Conservation (phyloP, 257 asterid genomes). For the Petrea volubilis region DNA sequence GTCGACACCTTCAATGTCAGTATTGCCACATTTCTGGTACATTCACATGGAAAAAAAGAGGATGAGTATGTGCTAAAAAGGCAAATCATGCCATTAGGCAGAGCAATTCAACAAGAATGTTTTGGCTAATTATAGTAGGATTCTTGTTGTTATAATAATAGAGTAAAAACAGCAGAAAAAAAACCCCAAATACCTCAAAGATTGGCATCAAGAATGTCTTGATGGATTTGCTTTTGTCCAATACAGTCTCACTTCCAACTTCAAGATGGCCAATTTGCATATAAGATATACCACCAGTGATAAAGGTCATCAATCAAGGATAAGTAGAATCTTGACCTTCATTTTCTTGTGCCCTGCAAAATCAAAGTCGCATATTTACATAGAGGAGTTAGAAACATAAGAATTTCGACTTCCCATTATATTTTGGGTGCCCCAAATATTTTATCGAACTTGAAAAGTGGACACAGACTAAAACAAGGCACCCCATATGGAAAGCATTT, state of each 20-base stretch:
- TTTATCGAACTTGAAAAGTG: not conserved
- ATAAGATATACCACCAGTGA: too few relatives aligned
- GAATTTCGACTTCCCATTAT: not conserved
- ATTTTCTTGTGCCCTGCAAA: slow-evolving; percentile 57
- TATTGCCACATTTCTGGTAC: slow-evolving; percentile 84
- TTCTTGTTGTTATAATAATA: too few relatives aligned
- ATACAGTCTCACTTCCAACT: slow-evolving; percentile 98
- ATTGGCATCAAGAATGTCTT: slow-evolving; percentile 97
- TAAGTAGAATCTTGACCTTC: slow-evolving; percentile 87
- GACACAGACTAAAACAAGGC: not conserved
- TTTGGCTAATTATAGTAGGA: too few relatives aligned
- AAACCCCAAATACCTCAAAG: slow-evolving; percentile 73
- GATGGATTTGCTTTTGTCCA: slow-evolving; percentile 97
- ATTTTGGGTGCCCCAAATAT: not conserved
- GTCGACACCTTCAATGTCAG: slow-evolving; percentile 99
- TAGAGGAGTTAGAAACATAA: not conserved
- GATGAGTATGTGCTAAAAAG: slow-evolving; percentile 11
- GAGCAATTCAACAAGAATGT: too few relatives aligned
- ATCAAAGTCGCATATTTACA: slow-evolving; percentile 9
- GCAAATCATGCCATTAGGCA: not conserved
- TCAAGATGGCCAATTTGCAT: slow-evolving; percentile 94
- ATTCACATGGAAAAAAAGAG: slow-evolving; percentile 24
- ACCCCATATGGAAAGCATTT: not conserved
- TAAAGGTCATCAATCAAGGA: slow-evolving; percentile 48
- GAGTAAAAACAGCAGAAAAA: not conserved